phyloP scores from a whole-genome alignment of 225 moss, liverwort and hornwort genomes.

The Bryum argenteum region DNA sequence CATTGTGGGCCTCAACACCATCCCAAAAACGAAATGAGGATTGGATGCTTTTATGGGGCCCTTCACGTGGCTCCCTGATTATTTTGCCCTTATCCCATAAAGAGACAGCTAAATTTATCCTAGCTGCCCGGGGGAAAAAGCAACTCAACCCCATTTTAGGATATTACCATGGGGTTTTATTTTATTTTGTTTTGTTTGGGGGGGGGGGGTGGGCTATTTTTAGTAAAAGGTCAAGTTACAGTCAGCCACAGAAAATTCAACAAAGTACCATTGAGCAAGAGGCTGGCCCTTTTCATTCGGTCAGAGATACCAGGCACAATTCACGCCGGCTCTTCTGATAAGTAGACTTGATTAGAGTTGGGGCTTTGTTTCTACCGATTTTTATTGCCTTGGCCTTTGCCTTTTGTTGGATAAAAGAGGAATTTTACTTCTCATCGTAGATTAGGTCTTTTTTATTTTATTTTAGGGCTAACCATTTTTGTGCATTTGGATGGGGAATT shows the following conservation, averaged over 20 bases:
- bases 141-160: no score
- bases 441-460: no score
- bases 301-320: conserved; percentile 26
- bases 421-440: no score
- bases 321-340: conserved; percentile 7
- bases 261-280: conserved; percentile 6
- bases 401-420: not conserved
- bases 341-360: not conserved
- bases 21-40: not conserved
- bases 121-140: no score
- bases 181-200: not conserved
- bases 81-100: conserved; percentile 37
- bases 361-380: not conserved
- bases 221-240: no score
- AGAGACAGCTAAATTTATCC: conserved; percentile 2
- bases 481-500: no score
- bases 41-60: conserved; percentile 24
- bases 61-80: conserved; percentile 45
- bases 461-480: no score
- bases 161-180: no score
- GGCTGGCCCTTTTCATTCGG: conserved; percentile 8
- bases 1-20: conserved; percentile 18
- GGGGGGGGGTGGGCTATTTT: no score
- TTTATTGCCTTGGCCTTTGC: not conserved
- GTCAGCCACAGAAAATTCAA: conserved; percentile 26